These are phyloP conservation scores for Arthrobotrys conoides DNA, from an alignment of 2,329 filamentous ascomycete species.

Conservation along the genomic window DNA sequence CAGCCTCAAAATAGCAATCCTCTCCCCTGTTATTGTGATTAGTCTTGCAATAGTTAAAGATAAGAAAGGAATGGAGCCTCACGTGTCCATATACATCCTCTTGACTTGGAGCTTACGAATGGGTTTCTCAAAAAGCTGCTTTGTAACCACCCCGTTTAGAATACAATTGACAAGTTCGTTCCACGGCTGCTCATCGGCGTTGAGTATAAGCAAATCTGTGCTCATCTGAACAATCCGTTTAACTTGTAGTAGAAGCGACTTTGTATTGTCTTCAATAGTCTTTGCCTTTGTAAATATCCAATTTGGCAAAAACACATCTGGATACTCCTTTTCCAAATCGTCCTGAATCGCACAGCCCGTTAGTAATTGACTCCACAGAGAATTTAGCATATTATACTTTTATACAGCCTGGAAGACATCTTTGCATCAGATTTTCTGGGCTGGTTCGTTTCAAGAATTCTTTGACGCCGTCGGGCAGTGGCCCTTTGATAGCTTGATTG, in stretches of 20 bases:
- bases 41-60: neutral
- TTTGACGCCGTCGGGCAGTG: neutral
- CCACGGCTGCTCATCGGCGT: constrained; percentile 8
- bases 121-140: constrained; percentile 7
- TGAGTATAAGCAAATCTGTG: constrained; percentile 10
- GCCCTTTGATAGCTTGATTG: neutral
- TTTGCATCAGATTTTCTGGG: neutral
- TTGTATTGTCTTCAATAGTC: neutral
- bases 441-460: constrained; percentile 8
- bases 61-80: neutral
- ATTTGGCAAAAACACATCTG: neutral
- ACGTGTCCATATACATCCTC: constrained; percentile 3
- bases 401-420: constrained; percentile 3
- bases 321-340: constrained; percentile 2
- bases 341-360: neutral
- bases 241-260: constrained; percentile 1
- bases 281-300: constrained; percentile 1
- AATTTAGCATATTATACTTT: neutral
- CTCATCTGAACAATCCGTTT: constrained; percentile 7
- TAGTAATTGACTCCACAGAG: neutral
- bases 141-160: neutral
- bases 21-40: neutral
- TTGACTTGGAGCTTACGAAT: constrained; percentile 5
- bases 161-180: neutral
- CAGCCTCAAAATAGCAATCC: neutral